These are phyloP conservation scores for Apiospora kogelbergensis DNA, from an alignment of 2,329 filamentous ascomycete genomes.

Conservation along the genomic window DNA sequence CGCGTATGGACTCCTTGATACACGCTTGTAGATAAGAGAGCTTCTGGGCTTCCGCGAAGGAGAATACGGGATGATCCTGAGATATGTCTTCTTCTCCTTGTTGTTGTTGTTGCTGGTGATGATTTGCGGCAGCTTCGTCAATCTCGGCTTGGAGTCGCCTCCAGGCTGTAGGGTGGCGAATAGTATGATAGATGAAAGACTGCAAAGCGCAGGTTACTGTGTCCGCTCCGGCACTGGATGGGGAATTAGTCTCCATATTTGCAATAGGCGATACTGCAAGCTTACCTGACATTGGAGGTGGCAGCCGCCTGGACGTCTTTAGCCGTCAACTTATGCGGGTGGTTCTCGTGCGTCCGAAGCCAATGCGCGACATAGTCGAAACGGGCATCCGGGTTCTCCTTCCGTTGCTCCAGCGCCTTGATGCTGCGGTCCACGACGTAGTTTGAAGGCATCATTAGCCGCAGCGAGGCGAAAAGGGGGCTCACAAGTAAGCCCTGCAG, in stretches of 20 bases:
- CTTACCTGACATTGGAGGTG: constrained; percentile 13
- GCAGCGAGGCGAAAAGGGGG: constrained; percentile 17
- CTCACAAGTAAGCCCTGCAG: constrained; percentile 18
- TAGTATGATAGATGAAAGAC: constrained; percentile 12
- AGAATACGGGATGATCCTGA: constrained; percentile 16
- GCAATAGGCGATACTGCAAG: too few species aligned
- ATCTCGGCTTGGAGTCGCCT: constrained; percentile 3
- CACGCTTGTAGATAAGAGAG: constrained; percentile 34
- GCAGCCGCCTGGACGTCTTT: constrained; percentile 11
- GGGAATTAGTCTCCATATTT: neutral
- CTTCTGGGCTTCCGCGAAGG: constrained; percentile 27
- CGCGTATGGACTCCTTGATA: constrained; percentile 27
- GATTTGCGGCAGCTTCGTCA: constrained; percentile 5
- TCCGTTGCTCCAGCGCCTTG: constrained; percentile 12
- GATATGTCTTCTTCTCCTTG: neutral
- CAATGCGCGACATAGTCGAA: constrained; percentile 20
- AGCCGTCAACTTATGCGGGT: constrained; percentile 14
- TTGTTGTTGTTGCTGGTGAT: constrained; percentile 14
- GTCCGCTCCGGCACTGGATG: neutral
- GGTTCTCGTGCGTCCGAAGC: constrained; percentile 17
- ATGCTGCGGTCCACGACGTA: constrained; percentile 12
- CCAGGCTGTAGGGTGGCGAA: constrained; percentile 14
- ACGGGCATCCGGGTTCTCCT: constrained; percentile 16
- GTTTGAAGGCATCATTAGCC: constrained; percentile 15
- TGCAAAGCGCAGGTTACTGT: constrained; percentile 7